A percentile compares a stretch with the other conserved stretches of the same genome.
Evolutionary conservation across 805 yeast genomes (phyloP).

Genomic region (Saccharomycopsis fodiens): DNA sequence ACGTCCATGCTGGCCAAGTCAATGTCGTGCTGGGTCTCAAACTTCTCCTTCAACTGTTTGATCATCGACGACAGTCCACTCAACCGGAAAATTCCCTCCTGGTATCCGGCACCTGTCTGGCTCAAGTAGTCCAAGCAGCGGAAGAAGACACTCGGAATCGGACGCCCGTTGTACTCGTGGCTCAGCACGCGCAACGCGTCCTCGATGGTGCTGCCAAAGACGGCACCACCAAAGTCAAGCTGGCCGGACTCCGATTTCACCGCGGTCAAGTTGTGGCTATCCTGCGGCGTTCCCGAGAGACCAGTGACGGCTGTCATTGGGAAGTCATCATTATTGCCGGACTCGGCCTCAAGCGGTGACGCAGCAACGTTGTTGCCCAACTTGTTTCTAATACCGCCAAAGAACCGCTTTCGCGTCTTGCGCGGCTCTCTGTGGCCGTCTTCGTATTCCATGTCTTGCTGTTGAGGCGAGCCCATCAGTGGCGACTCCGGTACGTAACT

Average conservation of each 20-base stretch:
- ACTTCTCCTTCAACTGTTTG: conserved; percentile 56
- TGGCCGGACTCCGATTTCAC: neutral
- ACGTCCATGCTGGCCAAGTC: conserved; percentile 40
- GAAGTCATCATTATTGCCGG: conserved; percentile 9
- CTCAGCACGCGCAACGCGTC: conserved; percentile 47
- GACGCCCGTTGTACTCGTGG: conserved; percentile 35
- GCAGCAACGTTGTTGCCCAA: conserved; percentile 6
- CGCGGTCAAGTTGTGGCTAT: neutral
- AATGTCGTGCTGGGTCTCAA: conserved; percentile 61
- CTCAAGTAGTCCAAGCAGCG: conserved; percentile 66
- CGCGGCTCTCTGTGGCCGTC: conserved; percentile 12
- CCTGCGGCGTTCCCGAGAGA: conserved; percentile 5
- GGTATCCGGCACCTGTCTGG: conserved; percentile 62
- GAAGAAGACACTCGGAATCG: conserved; percentile 64
- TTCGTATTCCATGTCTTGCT: conserved; percentile 16
- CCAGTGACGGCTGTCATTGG: conserved; percentile 20
- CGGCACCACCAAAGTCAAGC: conserved; percentile 26
- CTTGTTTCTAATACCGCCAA: conserved; percentile 20
- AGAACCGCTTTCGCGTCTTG: conserved; percentile 16
- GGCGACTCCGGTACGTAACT: neutral
- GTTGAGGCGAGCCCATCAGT: conserved; percentile 5
- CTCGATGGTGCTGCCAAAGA: conserved; percentile 61
- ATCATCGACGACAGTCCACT: conserved; percentile 83
- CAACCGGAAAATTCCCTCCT: conserved; percentile 86
- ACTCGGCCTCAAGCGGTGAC: conserved; percentile 3